phyloP scores from a whole-genome alignment of 768 basidiomycete species.

The Hygrocybe coccinea region DNA sequence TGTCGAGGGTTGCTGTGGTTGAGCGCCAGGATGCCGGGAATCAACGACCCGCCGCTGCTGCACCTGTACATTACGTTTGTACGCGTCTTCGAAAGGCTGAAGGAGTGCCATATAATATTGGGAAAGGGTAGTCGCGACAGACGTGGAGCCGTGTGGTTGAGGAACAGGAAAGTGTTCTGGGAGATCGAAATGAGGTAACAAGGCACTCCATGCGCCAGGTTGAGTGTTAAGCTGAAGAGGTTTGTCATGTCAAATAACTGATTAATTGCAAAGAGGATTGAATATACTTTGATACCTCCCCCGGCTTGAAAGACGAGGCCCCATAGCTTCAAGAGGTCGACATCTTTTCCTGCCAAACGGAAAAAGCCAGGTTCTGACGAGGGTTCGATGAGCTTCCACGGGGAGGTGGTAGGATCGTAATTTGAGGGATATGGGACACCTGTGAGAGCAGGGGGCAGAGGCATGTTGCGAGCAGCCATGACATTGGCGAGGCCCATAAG shows the following conservation, averaged over 20 bases:
- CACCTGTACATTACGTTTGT: slow-evolving; percentile 57
- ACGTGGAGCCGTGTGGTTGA: slow-evolving; percentile 43
- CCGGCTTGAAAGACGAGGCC: slow-evolving; percentile 54
- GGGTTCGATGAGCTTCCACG: slow-evolving; percentile 63
- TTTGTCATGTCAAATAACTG: slow-evolving; percentile 12
- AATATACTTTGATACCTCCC: slow-evolving; percentile 57
- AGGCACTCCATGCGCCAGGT: slow-evolving; percentile 52
- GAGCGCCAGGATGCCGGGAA: slow-evolving; percentile 35
- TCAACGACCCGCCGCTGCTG: slow-evolving; percentile 53
- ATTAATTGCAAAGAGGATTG: slow-evolving; percentile 10
- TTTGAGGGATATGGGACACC: slow-evolving; percentile 46
- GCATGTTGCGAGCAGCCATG: slow-evolving; percentile 53
- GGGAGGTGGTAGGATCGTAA: slow-evolving; percentile 60
- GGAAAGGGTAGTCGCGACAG: slow-evolving; percentile 48
- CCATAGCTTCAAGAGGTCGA: slow-evolving; percentile 76
- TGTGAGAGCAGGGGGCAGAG: slow-evolving; percentile 71
- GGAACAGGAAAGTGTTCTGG: slow-evolving; percentile 50
- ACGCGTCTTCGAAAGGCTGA: slow-evolving; percentile 67
- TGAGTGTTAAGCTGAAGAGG: slow-evolving; percentile 38
- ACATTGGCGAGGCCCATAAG: slow-evolving; percentile 54
- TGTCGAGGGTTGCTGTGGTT: slow-evolving; percentile 23
- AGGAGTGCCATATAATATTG: slow-evolving; percentile 61
- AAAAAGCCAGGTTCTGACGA: slow-evolving; percentile 57
- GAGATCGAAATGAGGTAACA: slow-evolving; percentile 55
- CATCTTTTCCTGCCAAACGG: slow-evolving; percentile 65